A percentile compares a stretch with the other conserved stretches of the same genome.
Conservation (phyloP, 1,284 basidiomycete genomes). For the Uromyces viciae-fabae region DNA sequence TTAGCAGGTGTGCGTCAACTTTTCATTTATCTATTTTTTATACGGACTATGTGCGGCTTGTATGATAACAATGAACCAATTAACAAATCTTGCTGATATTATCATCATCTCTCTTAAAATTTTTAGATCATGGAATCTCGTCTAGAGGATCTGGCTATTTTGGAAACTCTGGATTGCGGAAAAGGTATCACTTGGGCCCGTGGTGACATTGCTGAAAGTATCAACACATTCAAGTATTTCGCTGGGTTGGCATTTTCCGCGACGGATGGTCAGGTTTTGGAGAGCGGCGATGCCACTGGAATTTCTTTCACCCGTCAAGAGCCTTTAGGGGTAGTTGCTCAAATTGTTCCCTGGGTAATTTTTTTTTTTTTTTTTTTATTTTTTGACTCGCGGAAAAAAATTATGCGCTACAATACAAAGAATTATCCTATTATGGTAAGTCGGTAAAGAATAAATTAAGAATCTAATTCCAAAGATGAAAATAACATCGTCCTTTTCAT, state of each 20-base stretch:
- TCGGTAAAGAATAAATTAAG: not conserved
- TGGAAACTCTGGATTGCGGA: slow-evolving; percentile 47
- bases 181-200: slow-evolving; percentile 47
- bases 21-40: not conserved
- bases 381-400: not conserved
- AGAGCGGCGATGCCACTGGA: slow-evolving; percentile 51
- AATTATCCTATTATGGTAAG: slow-evolving; percentile 47
- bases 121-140: slow-evolving; percentile 46
- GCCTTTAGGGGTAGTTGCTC: slow-evolving; percentile 54
- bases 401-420: not conserved
- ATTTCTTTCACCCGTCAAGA: slow-evolving; percentile 52
- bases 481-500: not conserved
- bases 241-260: slow-evolving; percentile 46
- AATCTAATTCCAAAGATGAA: not conserved
- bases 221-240: slow-evolving; percentile 48
- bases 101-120: not conserved
- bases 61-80: not conserved
- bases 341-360: slow-evolving; percentile 44
- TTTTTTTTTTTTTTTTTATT: not conserved
- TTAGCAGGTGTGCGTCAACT: slow-evolving; percentile 38
- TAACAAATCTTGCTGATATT: not conserved
- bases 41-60: too few species aligned
- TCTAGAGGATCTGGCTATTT: slow-evolving; percentile 45
- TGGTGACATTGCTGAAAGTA: slow-evolving; percentile 48
- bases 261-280: slow-evolving; percentile 52